phyloP scores from a whole-genome alignment of 495 filamentous ascomycete species.

The Friedmanniomyces endolithicus region DNA sequence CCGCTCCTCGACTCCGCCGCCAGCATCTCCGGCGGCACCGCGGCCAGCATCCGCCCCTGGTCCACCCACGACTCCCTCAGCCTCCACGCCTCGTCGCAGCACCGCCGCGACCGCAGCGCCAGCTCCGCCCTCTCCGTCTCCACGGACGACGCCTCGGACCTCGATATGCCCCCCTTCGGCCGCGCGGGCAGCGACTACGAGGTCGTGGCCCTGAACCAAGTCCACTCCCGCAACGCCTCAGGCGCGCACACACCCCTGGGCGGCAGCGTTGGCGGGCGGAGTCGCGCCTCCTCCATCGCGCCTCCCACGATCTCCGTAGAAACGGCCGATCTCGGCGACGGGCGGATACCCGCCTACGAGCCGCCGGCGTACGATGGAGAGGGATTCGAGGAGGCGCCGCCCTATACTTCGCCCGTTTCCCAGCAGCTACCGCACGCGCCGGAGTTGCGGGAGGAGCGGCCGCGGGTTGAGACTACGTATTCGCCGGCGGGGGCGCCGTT shows the following conservation, averaged over 20 bases:
- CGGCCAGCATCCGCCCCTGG: conserved; percentile 13
- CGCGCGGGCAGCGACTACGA: conserved; percentile 17
- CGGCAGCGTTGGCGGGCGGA: not conserved
- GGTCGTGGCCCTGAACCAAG: conserved; percentile 12
- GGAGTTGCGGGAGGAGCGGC: not conserved
- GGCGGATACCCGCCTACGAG: conserved; percentile 6
- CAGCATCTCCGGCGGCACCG: conserved; percentile 34
- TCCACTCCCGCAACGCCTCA: conserved; percentile 12
- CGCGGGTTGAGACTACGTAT: not conserved
- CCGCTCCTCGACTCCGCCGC: conserved; percentile 63
- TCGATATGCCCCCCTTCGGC: conserved; percentile 15
- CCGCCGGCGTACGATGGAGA: conserved; percentile 17
- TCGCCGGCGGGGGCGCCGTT: conserved; percentile 13
- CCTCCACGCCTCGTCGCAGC: not conserved
- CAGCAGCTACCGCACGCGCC: not conserved
- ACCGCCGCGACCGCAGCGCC: conserved; percentile 23
- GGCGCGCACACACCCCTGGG: conserved; percentile 1
- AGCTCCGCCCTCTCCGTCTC: conserved; percentile 23
- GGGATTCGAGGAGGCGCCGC: conserved; percentile 22
- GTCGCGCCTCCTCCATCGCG: conserved; percentile 9
- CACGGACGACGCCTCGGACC: conserved; percentile 18
- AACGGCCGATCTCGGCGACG: conserved; percentile 5
- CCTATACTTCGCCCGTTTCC: conserved; percentile 19
- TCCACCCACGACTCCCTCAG: conserved; percentile 19
- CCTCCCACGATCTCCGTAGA: conserved; percentile 5